A percentile compares a stretch with the other conserved stretches of the same genome.
Evolutionary conservation across 2,329 filamentous ascomycete genomes (phyloP).

Genomic region (Colletotrichum tanaceti): DNA sequence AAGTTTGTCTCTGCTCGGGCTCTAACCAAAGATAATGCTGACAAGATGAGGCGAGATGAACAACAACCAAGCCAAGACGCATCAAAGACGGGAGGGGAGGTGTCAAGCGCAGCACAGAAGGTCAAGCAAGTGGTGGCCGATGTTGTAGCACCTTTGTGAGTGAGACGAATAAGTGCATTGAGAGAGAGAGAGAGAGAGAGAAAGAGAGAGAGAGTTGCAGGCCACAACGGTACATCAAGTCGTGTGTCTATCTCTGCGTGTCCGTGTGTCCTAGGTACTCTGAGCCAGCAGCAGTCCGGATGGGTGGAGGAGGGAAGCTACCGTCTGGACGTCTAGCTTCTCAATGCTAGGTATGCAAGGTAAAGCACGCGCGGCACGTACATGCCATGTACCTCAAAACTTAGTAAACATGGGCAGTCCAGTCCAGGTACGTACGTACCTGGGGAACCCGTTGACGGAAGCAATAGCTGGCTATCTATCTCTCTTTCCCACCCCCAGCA

Average conservation of each 20-base stretch:
- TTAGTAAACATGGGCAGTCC: neutral
- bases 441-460: neutral
- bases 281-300: neutral
- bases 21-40: constrained; percentile 27
- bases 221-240: neutral
- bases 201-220: neutral
- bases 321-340: constrained; percentile 1
- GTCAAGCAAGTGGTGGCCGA: neutral
- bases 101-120: constrained; percentile 15
- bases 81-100: constrained; percentile 4
- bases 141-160: neutral
- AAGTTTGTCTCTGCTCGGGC: constrained; percentile 25
- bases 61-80: neutral
- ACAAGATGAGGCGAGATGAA: neutral
- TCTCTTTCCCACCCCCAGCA: neutral
- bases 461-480: neutral
- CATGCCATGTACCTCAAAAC: neutral
- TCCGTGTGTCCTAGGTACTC: neutral
- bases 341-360: constrained; percentile 25
- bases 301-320: too few relatives aligned
- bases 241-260: neutral
- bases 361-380: constrained; percentile 7
- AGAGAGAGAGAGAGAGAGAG: too few relatives aligned
- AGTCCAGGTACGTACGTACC: neutral
- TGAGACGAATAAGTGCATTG: neutral